phyloP scores from a whole-genome alignment of 495 filamentous ascomycete species.

The Annulohypoxylon nitens region DNA sequence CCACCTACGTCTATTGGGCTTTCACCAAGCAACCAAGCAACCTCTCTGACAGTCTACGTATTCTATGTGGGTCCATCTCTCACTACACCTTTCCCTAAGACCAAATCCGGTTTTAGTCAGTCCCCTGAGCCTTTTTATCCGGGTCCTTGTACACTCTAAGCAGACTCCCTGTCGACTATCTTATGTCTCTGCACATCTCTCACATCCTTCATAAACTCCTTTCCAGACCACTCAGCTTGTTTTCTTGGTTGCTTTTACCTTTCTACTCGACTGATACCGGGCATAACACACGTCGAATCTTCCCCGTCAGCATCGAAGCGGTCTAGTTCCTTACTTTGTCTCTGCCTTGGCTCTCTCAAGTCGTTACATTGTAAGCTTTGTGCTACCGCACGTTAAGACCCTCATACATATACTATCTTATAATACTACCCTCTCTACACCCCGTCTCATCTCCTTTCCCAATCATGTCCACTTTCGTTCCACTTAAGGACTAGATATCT shows the following conservation, averaged over 20 bases:
- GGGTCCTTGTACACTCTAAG: slow-evolving; percentile 43
- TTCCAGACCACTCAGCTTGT: slow-evolving; percentile 28
- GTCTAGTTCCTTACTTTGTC: slow-evolving; percentile 36
- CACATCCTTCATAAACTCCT: slow-evolving; percentile 43
- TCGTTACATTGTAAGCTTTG: slow-evolving; percentile 42
- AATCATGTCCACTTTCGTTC: slow-evolving; percentile 42
- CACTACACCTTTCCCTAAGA: slow-evolving; percentile 43
- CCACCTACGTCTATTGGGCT: slow-evolving; percentile 33
- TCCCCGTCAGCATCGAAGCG: slow-evolving; percentile 34
- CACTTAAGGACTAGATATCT: slow-evolving; percentile 19
- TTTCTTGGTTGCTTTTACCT: slow-evolving; percentile 37
- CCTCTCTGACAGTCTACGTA: slow-evolving; percentile 42
- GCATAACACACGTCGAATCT: slow-evolving; percentile 40
- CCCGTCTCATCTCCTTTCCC: slow-evolving; percentile 32
- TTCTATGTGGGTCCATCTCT: slow-evolving; percentile 43
- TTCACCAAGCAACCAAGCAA: slow-evolving; percentile 17
- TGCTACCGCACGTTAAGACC: slow-evolving; percentile 35
- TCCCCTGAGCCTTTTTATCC: slow-evolving; percentile 49
- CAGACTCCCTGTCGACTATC: slow-evolving; percentile 43
- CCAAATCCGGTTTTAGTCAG: slow-evolving; percentile 48
- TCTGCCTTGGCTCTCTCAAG: slow-evolving; percentile 26
- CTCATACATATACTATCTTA: slow-evolving; percentile 41
- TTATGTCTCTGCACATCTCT: slow-evolving; percentile 41
- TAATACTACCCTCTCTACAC: slow-evolving; percentile 45
- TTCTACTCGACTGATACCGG: slow-evolving; percentile 36